Evolutionary conservation across 768 basidiomycete genomes (phyloP), one percentile per base, ranked within the genome.

Genomic region (Collybia sp.): DNA sequence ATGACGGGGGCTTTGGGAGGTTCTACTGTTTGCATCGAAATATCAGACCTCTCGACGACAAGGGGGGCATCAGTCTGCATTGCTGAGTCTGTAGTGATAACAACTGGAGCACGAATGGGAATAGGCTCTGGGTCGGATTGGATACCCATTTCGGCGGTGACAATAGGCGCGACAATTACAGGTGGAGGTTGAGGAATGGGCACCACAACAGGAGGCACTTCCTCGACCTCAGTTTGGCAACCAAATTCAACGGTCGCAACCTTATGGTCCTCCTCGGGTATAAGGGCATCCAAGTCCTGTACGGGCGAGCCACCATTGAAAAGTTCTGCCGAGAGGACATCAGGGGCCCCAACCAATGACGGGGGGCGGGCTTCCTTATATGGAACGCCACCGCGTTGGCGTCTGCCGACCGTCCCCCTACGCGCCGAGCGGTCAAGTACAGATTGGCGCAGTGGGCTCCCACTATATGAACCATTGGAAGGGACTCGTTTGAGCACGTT

Each of bases 291-390:
- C 30, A 67, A 64, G 12, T 61, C 66, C 40, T 70, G 72, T 17
- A 73, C 48, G 1, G 73, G 71, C 5, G 74, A 71, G 49, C 70
- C 68, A 32, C 71, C 72, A 46, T 75, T 62, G 8, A 55, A 44
- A 40, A 90, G 65, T 56, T 86, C 87, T 34, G 79, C 73, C 18
- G 85, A 81, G 32, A 89, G 73, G 6, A 84, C 79, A 54, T 85
- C 85, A 0, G 88, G 85, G 13, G 80, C 77, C 34, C 80, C 84
- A 8, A 89, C 77, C 25, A 90, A 66, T 0, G 84, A 87, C 17
- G 80, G 69, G 12, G 87, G 86, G 20, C 88, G 72, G 11, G 78
- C 76, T 51, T 87, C 81, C 53, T 82, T 81, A 67, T 76, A 85
- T 5, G 85, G 77, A 25, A 78, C 77, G 46, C 85, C 85, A 43